A percentile compares a stretch with the other conserved stretches of the same genome.
Evolutionary conservation across 768 basidiomycete species (phyloP).

Genomic region (Auricularia auricula-judae): DNA sequence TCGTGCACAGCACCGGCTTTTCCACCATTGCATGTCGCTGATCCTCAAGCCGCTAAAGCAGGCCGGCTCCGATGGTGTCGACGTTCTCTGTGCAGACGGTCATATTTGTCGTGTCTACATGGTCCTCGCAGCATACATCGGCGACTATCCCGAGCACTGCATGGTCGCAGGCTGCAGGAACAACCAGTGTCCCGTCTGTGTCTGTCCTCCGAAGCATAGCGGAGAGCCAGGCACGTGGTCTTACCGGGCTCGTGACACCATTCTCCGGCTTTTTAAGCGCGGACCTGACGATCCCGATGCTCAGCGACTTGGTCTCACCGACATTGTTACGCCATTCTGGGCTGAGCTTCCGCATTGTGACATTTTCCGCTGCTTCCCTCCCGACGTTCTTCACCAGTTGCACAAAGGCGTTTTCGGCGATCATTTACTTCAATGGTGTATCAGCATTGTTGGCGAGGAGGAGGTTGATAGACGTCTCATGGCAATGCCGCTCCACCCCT

Average conservation of each 20-base stretch:
- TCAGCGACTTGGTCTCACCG: neutral
- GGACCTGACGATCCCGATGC: neutral
- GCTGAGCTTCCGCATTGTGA: slow-evolving; percentile 25
- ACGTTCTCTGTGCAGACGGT: slow-evolving; percentile 28
- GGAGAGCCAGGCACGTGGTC: neutral
- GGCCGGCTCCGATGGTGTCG: slow-evolving; percentile 21
- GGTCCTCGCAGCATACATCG: slow-evolving; percentile 23
- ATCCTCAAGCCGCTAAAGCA: slow-evolving; percentile 23
- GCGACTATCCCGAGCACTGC: slow-evolving; percentile 11
- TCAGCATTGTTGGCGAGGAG: slow-evolving; percentile 1
- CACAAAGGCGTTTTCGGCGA: slow-evolving; percentile 38
- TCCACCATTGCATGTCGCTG: slow-evolving; percentile 26
- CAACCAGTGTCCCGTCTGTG: slow-evolving; percentile 7
- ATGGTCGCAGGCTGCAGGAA: slow-evolving; percentile 6
- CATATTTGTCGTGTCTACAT: slow-evolving; percentile 20
- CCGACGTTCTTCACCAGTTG: slow-evolving; percentile 37
- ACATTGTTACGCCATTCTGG: slow-evolving; percentile 28
- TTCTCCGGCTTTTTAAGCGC: neutral
- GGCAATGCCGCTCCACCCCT: slow-evolving; percentile 9
- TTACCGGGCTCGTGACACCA: too few relatives aligned
- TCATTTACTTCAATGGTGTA: slow-evolving; percentile 28
- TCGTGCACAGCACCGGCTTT: slow-evolving; percentile 17
- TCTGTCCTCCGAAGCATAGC: neutral
- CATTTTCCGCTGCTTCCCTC: slow-evolving; percentile 29
- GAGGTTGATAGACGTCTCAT: slow-evolving; percentile 12